A percentile compares a stretch with the other conserved stretches of the same genome.
Evolutionary conservation across 176 grass and related monocot species (phyloP).

Genomic region (Oryza punctata): DNA sequence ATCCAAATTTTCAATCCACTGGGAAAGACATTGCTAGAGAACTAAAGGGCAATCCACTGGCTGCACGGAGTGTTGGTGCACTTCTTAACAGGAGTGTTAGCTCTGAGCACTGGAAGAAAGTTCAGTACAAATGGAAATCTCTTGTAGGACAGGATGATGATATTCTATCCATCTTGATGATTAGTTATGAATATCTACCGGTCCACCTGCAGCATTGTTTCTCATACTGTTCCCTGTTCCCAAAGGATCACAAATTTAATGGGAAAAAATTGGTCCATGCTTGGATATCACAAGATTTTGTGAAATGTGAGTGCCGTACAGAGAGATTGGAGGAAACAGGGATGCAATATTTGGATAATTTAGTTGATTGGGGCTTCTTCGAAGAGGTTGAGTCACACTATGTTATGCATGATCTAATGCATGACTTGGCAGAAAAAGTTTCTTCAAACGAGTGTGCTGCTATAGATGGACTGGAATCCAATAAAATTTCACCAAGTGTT

Average conservation of each 20-base stretch:
- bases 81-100: neutral
- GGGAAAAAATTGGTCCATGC: too few species aligned
- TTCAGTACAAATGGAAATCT: constrained; percentile 21
- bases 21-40: constrained; percentile 8
- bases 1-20: neutral
- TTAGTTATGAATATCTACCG: constrained; percentile 32
- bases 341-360: too few species aligned
- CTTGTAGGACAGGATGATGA: neutral
- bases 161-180: constrained; percentile 13
- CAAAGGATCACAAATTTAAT: neutral
- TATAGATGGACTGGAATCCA: neutral
- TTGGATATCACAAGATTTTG: too few species aligned
- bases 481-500: neutral
- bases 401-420: constrained; percentile 42
- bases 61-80: constrained; percentile 16
- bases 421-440: constrained; percentile 34
- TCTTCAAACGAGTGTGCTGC: neutral
- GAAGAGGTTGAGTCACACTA: neutral
- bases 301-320: too few species aligned
- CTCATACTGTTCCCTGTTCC: constrained; percentile 29
- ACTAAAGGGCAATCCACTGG: constrained; percentile 25
- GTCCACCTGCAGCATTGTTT: constrained; percentile 25
- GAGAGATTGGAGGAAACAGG: too few species aligned
- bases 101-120: neutral
- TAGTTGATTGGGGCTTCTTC: too few species aligned